These are phyloP conservation scores for Clonostachys chloroleuca DNA, from an alignment of 2,329 filamentous ascomycete species.

Conservation along the genomic window DNA sequence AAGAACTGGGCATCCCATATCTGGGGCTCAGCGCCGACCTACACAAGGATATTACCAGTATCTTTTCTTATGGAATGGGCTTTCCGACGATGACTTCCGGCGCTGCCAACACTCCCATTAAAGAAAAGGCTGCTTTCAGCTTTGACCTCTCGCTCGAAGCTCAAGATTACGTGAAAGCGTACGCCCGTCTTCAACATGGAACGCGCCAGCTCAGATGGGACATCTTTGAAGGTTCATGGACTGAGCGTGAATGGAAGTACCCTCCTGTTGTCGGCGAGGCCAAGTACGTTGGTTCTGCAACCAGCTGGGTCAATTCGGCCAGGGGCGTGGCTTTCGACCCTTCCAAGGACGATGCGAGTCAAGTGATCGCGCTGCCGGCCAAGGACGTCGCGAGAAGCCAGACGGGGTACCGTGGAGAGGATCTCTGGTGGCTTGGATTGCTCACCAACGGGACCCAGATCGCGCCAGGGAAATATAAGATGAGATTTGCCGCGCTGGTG, in stretches of 20 bases:
- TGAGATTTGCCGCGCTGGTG: not conserved
- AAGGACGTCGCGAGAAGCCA: not conserved
- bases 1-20: conserved; percentile 24
- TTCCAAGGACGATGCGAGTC: not conserved
- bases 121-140: conserved; percentile 1
- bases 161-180: conserved; percentile 9
- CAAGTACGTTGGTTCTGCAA: not conserved
- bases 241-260: conserved; percentile 22
- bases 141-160: conserved; percentile 6
- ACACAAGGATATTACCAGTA: conserved; percentile 8
- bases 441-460: conserved; percentile 13
- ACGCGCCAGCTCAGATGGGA: conserved; percentile 11
- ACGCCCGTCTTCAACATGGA: conserved; percentile 10
- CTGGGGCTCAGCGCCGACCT: conserved; percentile 15
- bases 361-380: not conserved
- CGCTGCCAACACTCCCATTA: not conserved
- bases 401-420: not conserved
- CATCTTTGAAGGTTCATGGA: conserved; percentile 17
- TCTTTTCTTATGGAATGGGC: conserved; percentile 6
- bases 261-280: conserved; percentile 21
- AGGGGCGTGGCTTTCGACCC: not conserved
- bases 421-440: conserved; percentile 18
- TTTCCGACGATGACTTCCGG: conserved; percentile 6
- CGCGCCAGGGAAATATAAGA: conserved; percentile 4
- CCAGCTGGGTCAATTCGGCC: not conserved